A percentile compares a stretch with the other conserved stretches of the same genome.
Conservation (phyloP, 176 grass and related monocot species). For the Raddia distichophylla region DNA sequence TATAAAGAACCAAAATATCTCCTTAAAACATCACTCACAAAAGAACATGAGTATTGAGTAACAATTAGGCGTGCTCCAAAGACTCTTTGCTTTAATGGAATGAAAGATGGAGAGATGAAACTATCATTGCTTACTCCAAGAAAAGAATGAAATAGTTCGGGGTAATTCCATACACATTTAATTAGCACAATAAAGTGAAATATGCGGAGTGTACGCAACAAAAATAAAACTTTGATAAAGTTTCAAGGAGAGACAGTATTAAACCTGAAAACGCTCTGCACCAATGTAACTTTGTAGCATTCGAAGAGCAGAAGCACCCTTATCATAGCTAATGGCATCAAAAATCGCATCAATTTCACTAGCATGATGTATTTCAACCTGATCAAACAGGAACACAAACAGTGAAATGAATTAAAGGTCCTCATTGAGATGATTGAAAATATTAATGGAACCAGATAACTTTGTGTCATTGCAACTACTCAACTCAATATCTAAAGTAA, state of each 20-base stretch:
- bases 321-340: conserved; percentile 89
- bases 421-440: conserved; percentile 38
- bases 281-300: conserved; percentile 95
- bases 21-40: conserved; percentile 14
- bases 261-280: conserved; percentile 84
- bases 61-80: conserved; percentile 10
- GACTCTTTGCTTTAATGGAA: conserved; percentile 20
- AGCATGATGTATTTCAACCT: conserved; percentile 90
- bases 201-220: conserved; percentile 2
- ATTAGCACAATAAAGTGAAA: conserved; percentile 18
- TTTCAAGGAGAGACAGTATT: conserved; percentile 27
- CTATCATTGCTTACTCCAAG: conserved; percentile 23
- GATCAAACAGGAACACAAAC: conserved; percentile 19
- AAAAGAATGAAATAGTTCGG: conserved; percentile 8
- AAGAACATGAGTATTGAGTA: neutral
- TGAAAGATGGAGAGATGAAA: conserved; percentile 28
- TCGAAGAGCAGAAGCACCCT: conserved; percentile 77
- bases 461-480: neutral
- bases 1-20: neutral
- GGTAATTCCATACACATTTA: conserved; percentile 19
- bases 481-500: conserved; percentile 11
- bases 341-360: conserved; percentile 85
- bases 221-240: neutral
- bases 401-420: conserved; percentile 18
- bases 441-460: neutral